Evolutionary conservation across 208 protist species (phyloP), one percentile per base, ranked within the genome.

Genomic region (Trypanosoma rangeli): DNA sequence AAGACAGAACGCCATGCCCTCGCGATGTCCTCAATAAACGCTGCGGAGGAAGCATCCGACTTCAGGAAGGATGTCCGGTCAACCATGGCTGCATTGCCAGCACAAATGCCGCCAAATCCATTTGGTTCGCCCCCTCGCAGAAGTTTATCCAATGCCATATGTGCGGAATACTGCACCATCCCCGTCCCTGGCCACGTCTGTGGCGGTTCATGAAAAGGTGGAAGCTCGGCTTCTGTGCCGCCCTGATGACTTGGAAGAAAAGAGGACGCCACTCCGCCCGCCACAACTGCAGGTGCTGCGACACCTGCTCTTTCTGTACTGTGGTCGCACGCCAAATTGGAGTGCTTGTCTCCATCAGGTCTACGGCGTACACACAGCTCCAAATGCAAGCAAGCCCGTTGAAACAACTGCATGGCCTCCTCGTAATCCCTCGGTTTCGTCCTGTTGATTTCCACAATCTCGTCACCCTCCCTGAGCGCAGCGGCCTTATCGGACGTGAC

Each of bases 371-470:
- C 46, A 24, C 68, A 44, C 24, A 83, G 26, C 10, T 54, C 50
- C 20, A 83, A 28, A 24, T 56, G n/a, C 20, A 64, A 15, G 2
- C 65, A 22, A 0, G 70, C 70, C 1, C 28, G 44, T 20, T 70
- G 69, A 46, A 84, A 68, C 10, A 56, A n/a, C n/a, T 48, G 20
- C 8, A 80, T 60, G 8, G 70, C 73, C 0, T 80, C 55, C 12
- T 67, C 70, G 63, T 76, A 73, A 53, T 60, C 60, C 12, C 39
- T 39, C 39, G 70, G 67, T 35, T 1, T 10, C 22, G 76, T 49
- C 18, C 64, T 73, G 54, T 85, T 79, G 5, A 85, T 73, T 53
- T 49, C 68, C 26, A 81, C 15, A 56, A 85, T 76, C 18, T 61
- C 64, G 68, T 85, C 80, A 8, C 61, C 69, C 57, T 65, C 62